Conservation (phyloP, 495 filamentous ascomycete genomes). For the Aspergillus cristatus region DNA sequence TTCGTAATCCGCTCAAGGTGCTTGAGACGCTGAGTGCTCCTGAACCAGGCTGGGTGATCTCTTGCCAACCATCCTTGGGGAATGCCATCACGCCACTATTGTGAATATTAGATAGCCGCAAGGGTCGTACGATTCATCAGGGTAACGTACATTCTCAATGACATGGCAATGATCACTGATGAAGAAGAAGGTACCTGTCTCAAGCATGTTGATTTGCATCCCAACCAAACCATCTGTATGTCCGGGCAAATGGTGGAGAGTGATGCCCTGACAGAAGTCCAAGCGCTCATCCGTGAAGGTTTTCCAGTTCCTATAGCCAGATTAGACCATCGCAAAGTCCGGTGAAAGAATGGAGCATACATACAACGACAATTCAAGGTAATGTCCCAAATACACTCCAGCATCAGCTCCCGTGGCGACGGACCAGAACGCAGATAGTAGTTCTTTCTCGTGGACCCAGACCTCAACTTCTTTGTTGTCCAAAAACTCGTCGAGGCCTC, state of each 20-base stretch:
- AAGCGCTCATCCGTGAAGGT: constrained; percentile 3
- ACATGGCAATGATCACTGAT: constrained; percentile 9
- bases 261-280: constrained; percentile 6
- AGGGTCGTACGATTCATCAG: no score
- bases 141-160: constrained; percentile 5
- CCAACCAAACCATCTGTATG: constrained; percentile 7
- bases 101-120: neutral
- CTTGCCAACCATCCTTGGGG: constrained; percentile 9
- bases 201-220: constrained; percentile 8
- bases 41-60: constrained; percentile 9
- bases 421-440: constrained; percentile 4
- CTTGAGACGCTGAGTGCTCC: constrained; percentile 9
- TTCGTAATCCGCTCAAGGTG: constrained; percentile 7
- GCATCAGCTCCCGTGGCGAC: constrained; percentile 5
- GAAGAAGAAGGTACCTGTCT: constrained; percentile 6
- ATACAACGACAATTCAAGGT: neutral
- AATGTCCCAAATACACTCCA: constrained; percentile 2
- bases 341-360: no score
- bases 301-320: constrained; percentile 2
- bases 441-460: constrained; percentile 5
- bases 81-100: constrained; percentile 7
- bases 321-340: no score
- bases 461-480: constrained; percentile 4
- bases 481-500: constrained; percentile 21
- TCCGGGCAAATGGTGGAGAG: constrained; percentile 4